These are phyloP conservation scores for Bimuria novae-zelandiae DNA, from an alignment of 2,329 filamentous ascomycete genomes.

Conservation along the genomic window DNA sequence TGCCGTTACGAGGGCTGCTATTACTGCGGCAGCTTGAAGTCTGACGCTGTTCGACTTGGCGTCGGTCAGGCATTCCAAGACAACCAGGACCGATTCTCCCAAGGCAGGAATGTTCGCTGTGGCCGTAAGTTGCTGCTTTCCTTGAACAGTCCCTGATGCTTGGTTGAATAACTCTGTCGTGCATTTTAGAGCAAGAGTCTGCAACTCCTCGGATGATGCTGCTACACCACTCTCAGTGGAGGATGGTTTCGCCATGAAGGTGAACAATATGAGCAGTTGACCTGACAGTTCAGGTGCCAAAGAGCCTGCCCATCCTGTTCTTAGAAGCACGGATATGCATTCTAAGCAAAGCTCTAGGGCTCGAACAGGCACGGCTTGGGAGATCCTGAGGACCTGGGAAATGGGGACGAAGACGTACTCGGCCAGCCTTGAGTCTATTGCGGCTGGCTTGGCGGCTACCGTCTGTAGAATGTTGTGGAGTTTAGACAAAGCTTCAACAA, in stretches of 20 bases:
- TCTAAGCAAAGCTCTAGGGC: conserved; percentile 76
- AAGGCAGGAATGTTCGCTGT: conserved; percentile 72
- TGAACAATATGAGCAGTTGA: conserved; percentile 83
- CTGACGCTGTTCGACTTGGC: conserved; percentile 71
- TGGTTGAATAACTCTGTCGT: conserved; percentile 68
- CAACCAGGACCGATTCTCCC: conserved; percentile 79
- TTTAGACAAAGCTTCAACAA: conserved; percentile 54
- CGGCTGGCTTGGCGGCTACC: conserved; percentile 39
- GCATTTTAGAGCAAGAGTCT: conserved; percentile 71
- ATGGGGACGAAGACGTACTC: conserved; percentile 96
- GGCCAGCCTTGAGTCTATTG: conserved; percentile 78
- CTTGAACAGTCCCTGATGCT: conserved; percentile 55
- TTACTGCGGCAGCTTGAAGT: conserved; percentile 67
- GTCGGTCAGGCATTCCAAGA: conserved; percentile 73
- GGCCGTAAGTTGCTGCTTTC: conserved; percentile 57
- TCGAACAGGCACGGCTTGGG: conserved; percentile 71
- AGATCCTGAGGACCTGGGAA: conserved; percentile 80
- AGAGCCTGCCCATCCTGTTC: conserved; percentile 75
- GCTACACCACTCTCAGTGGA: conserved; percentile 55
- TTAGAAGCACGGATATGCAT: conserved; percentile 74
- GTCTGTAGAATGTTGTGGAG: conserved; percentile 50
- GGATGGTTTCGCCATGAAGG: conserved; percentile 76
- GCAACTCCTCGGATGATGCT: conserved; percentile 72
- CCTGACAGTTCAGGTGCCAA: conserved; percentile 75
- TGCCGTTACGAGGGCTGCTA: conserved; percentile 65